Evolutionary conservation across 108 stramenopile genomes (phyloP), one percentile per base, ranked within the genome.

Genomic region (Chaetoceros tenuissimus): DNA sequence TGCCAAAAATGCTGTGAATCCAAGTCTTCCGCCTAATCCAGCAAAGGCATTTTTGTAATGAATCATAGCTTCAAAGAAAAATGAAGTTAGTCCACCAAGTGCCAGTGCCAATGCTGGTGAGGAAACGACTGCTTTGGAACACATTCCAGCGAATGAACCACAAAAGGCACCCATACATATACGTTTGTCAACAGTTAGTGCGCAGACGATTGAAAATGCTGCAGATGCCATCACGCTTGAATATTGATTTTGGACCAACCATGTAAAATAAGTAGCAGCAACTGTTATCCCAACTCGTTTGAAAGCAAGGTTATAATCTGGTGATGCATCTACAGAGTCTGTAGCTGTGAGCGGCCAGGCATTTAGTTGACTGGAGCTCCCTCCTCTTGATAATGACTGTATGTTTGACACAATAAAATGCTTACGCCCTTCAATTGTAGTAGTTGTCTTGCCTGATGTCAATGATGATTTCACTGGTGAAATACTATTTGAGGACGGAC

Each of bases 61-160:
- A 20, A 80, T 70, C 50, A 79, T 46, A n/a, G 64, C 29, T 59
- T 82, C 78, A 62, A 73, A 82, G 19, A 61, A 55, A 10, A 60
- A 18, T 3, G 75, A 73, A 0, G 78, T 74, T 10, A 73, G 1
- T 10, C 26, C 51, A 23, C 75, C 78, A 29, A 79, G 24, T 3
- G 51, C 13, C 13, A 67, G 24, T 17, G 75, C 60, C 17, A 40
- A 34, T 30, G 56, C 25, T 20, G 44, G 26, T n/a, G 68, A 55
- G 1, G 78, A 69, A 2, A 67, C 43, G 0, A 79, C n/a, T 22
- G 61, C 49, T 1, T 28, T 34, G 0, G 62, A 70, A 5, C 59
- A 66, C 78, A 82, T 82, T 7, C 81, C 78, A 16, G 78, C 81
- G 63, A 82, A 74, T 0, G 73, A 60, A 49, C 81, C 78, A 56